These are phyloP conservation scores for Podila horticola DNA, from an alignment of 192 early-diverging fungal genomes.

Conservation along the genomic window DNA sequence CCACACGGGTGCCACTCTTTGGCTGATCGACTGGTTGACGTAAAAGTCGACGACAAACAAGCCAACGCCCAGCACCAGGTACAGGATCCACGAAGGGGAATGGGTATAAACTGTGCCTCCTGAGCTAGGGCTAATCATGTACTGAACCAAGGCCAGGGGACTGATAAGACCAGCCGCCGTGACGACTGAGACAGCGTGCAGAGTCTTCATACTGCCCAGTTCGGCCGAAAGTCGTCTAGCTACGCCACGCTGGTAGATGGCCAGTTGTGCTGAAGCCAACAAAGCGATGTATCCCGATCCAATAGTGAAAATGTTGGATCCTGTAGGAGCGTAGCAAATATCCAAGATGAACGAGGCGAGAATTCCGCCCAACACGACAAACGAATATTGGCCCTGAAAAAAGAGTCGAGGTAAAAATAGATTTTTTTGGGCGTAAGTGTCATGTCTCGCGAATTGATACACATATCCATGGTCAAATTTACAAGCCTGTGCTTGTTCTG, in stretches of 20 bases:
- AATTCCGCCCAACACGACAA: conserved; percentile 31
- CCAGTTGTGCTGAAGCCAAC: conserved; percentile 36
- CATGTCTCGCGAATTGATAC: background rate
- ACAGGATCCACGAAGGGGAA: conserved; percentile 31
- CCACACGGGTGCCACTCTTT: conserved; percentile 32
- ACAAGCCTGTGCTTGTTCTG: no score
- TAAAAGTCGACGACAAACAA: conserved; percentile 55
- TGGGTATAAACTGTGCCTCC: conserved; percentile 26
- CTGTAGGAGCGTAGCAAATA: conserved; percentile 23
- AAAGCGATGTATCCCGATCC: conserved; percentile 42
- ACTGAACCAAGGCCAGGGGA: conserved; percentile 51
- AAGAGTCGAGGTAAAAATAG: background rate
- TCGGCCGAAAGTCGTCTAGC: conserved; percentile 46
- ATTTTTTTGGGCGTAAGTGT: background rate
- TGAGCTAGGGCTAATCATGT: conserved; percentile 17
- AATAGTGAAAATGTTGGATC: conserved; percentile 23
- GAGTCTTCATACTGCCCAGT: conserved; percentile 41
- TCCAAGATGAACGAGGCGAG: conserved; percentile 37
- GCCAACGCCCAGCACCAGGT: conserved; percentile 45
- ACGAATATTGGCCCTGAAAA: conserved; percentile 23
- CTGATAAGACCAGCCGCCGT: conserved; percentile 41
- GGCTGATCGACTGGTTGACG: conserved; percentile 48
- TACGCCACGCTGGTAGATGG: conserved; percentile 48
- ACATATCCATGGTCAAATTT: background rate
- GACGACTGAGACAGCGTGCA: conserved; percentile 41